Conservation (phyloP, 2,329 filamentous ascomycete genomes). For the Arthroderma sp. region DNA sequence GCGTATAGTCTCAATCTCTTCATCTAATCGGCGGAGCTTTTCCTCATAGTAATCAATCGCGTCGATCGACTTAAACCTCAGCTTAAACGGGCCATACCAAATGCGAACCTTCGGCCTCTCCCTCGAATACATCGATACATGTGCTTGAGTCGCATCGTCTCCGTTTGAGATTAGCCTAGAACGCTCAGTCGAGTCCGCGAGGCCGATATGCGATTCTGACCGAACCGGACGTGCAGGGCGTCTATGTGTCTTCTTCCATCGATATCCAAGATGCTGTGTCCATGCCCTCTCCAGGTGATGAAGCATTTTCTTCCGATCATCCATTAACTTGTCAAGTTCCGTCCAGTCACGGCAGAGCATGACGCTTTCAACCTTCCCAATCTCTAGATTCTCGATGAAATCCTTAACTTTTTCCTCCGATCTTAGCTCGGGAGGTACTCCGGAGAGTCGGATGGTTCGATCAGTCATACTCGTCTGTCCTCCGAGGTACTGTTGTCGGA, state of each 20-base stretch:
- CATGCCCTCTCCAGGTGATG: conserved; percentile 70
- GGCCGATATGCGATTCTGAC: not conserved
- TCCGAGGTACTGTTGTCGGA: conserved; percentile 82
- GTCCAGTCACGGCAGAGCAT: conserved; percentile 80
- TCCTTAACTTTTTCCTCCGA: conserved; percentile 73
- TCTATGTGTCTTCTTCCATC: conserved; percentile 34
- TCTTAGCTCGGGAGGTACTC: conserved; percentile 66
- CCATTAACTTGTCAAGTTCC: conserved; percentile 61
- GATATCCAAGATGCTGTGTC: conserved; percentile 58
- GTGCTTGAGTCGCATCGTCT: conserved; percentile 39
- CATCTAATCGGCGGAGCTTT: conserved; percentile 64
- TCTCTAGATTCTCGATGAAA: conserved; percentile 73
- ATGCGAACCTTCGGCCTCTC: conserved; percentile 56
- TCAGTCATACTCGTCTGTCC: conserved; percentile 93
- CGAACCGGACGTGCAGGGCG: conserved; percentile 25
- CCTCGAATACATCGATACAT: conserved; percentile 37
- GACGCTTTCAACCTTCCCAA: conserved; percentile 81
- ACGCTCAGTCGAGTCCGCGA: conserved; percentile 24
- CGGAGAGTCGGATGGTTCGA: conserved; percentile 79
- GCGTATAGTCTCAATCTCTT: conserved; percentile 56
- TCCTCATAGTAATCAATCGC: conserved; percentile 93
- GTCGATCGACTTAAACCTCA: conserved; percentile 63
- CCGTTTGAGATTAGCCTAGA: conserved; percentile 25
- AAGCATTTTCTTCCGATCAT: conserved; percentile 50
- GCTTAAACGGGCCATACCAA: conserved; percentile 62